phyloP scores from a whole-genome alignment of 768 basidiomycete genomes.

The Tylopilus sp. region DNA sequence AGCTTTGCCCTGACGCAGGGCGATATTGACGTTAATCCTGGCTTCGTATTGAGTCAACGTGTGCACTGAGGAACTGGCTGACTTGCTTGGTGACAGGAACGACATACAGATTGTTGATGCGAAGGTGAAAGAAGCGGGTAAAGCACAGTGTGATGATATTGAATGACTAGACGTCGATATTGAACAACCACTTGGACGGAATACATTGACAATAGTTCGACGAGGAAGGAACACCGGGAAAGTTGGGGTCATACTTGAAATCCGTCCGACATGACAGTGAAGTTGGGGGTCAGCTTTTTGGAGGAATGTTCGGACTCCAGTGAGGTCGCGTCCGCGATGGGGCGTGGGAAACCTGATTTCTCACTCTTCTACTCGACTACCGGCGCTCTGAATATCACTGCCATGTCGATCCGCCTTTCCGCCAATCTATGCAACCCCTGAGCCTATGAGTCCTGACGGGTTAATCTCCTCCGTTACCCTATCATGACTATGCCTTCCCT shows the following conservation, averaged over 20 bases:
- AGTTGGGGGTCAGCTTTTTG: too few species aligned
- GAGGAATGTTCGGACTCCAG: too few species aligned
- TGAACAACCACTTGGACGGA: constrained; percentile 98
- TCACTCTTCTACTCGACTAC: too few species aligned
- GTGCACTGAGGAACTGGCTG: neutral
- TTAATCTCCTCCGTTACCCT: too few species aligned
- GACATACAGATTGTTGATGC: constrained; percentile 92
- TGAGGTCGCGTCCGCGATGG: too few species aligned
- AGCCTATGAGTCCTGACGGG: too few species aligned
- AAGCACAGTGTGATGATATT: constrained; percentile 96
- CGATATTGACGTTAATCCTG: constrained; percentile 96
- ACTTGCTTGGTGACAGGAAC: constrained; percentile 93
- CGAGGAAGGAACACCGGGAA: neutral
- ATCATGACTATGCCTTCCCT: too few species aligned
- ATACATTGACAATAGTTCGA: constrained; percentile 58
- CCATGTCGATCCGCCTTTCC: too few species aligned
- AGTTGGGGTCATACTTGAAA: constrained; percentile 69
- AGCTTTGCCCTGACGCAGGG: constrained; percentile 82
- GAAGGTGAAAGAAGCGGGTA: constrained; percentile 98
- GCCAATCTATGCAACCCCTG: too few species aligned
- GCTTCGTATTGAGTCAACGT: neutral
- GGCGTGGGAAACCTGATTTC: too few species aligned
- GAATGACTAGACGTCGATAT: constrained; percentile 95
- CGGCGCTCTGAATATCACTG: too few species aligned
- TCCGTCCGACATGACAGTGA: constrained; percentile 96